phyloP scores from a whole-genome alignment of 129 eudicot genomes.

The Pseudognaphalium luteoalbum region DNA sequence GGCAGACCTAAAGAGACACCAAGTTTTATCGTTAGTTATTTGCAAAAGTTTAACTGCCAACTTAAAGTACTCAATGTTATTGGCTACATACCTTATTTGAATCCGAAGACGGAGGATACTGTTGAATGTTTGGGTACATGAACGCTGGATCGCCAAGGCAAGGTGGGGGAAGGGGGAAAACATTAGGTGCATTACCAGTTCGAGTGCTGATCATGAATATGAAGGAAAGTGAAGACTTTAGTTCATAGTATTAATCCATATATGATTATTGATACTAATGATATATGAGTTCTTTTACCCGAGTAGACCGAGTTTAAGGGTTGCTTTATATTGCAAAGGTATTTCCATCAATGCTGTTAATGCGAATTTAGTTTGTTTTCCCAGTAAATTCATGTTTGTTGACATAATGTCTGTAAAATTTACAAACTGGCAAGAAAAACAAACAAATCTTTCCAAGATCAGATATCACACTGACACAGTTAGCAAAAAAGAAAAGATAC shows the following conservation, averaged over 20 bases:
- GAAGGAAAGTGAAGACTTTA: not conserved
- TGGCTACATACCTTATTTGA: slow-evolving; percentile 36
- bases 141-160: slow-evolving; percentile 23
- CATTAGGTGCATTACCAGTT: slow-evolving; percentile 40
- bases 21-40: not conserved
- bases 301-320: slow-evolving; percentile 59
- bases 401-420: slow-evolving; percentile 73
- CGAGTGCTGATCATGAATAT: slow-evolving; percentile 36
- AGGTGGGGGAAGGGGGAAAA: slow-evolving; percentile 65
- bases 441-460: not conserved
- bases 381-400: slow-evolving; percentile 31
- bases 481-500: not conserved
- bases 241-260: not conserved
- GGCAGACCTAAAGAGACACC: slow-evolving; percentile 44
- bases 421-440: slow-evolving; percentile 49
- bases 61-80: too few species aligned
- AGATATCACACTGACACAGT: not conserved
- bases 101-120: slow-evolving; percentile 41
- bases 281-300: slow-evolving; percentile 36
- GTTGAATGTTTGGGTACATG: slow-evolving; percentile 16
- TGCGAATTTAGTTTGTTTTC: slow-evolving; percentile 62
- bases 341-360: slow-evolving; percentile 76
- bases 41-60: not conserved
- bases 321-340: slow-evolving; percentile 77
- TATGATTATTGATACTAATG: not conserved